Conservation (phyloP, 1,284 basidiomycete species). For the Naganishia liquefaciens region DNA sequence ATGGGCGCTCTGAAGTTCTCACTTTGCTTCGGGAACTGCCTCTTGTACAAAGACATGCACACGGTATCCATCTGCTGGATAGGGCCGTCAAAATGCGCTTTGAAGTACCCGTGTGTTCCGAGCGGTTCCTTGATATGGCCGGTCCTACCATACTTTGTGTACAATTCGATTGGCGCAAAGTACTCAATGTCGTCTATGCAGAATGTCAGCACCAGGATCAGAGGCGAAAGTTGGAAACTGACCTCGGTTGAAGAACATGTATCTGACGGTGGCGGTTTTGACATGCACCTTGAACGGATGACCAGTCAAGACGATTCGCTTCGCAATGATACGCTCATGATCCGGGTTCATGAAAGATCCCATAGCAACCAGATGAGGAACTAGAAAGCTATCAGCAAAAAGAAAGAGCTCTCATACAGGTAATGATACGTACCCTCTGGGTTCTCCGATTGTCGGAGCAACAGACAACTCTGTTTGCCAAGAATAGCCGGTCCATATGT, state of each 20-base stretch:
- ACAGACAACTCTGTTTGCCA: conserved; percentile 75
- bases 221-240: conserved; percentile 37
- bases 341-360: conserved; percentile 86
- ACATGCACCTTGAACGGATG: conserved; percentile 98
- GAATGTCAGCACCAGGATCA: background rate
- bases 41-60: conserved; percentile 87
- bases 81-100: conserved; percentile 93
- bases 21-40: conserved; percentile 84
- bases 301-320: conserved; percentile 88
- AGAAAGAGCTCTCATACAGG: background rate
- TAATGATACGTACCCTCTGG: conserved; percentile 59
- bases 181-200: conserved; percentile 82
- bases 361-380: conserved; percentile 79
- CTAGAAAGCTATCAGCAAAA: conserved; percentile 50
- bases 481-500: conserved; percentile 87
- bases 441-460: conserved; percentile 66
- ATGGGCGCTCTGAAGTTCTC: conserved; percentile 40
- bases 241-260: conserved; percentile 96
- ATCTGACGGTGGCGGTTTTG: conserved; percentile 94
- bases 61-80: conserved; percentile 95
- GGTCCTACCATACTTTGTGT: conserved; percentile 88
- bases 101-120: conserved; percentile 98
- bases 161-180: conserved; percentile 87
- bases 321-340: conserved; percentile 87
- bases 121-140: conserved; percentile 91